phyloP scores from a whole-genome alignment of 257 asterid genomes.

The Asclepias syriaca region DNA sequence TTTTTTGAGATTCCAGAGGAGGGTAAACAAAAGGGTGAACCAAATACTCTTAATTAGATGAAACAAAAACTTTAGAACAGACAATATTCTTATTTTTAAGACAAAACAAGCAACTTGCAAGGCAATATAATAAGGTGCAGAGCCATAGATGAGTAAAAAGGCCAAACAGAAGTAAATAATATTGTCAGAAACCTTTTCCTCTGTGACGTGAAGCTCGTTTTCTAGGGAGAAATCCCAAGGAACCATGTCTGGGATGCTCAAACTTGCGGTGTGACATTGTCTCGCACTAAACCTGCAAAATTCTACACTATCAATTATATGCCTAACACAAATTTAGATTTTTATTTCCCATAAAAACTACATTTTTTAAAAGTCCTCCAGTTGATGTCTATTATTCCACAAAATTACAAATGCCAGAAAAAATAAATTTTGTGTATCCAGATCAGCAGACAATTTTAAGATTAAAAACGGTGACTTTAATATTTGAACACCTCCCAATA shows the following conservation, averaged over 20 bases:
- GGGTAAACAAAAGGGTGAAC: not conserved
- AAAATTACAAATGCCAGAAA: not conserved
- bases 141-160: not conserved
- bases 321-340: not conserved
- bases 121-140: not conserved
- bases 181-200: conserved; percentile 57
- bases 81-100: not conserved
- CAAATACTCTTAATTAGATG: too few relatives aligned
- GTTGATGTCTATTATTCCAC: not conserved
- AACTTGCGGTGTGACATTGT: conserved; percentile 84
- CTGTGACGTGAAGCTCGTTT: conserved; percentile 71
- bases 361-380: not conserved
- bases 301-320: conserved; percentile 16
- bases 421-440: not conserved
- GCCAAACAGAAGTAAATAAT: not conserved
- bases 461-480: not conserved
- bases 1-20: too few relatives aligned
- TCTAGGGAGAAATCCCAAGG: conserved; percentile 83
- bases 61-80: not conserved
- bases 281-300: conserved; percentile 34
- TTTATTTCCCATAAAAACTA: too few relatives aligned
- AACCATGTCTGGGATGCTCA: conserved; percentile 94
- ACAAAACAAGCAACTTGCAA: not conserved
- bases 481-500: not conserved
- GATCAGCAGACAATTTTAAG: not conserved